A percentile compares a stretch with the other conserved stretches of the same genome.
Evolutionary conservation across 257 asterid species (phyloP).

Genomic region (Anisodus tanguticus): DNA sequence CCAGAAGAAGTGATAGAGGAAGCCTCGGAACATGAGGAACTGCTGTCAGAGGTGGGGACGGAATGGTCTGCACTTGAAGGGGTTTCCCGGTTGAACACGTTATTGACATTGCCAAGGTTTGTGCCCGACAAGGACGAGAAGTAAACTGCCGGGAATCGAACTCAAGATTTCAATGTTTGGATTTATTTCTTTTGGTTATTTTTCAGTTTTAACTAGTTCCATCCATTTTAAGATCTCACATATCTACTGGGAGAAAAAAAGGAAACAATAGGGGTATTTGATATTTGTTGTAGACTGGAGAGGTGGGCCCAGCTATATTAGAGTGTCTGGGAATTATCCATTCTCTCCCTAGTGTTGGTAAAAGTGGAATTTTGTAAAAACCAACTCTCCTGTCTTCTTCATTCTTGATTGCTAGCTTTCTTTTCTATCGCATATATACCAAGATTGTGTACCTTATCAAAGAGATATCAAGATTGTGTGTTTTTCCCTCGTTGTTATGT

Average conservation of each 20-base stretch:
- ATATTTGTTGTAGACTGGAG: slow-evolving; percentile 44
- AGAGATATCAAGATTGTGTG: slow-evolving; percentile 20
- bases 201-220: background rate
- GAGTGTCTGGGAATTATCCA: slow-evolving; percentile 59
- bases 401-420: slow-evolving; percentile 16
- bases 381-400: slow-evolving; percentile 43
- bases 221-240: slow-evolving; percentile 36
- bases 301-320: slow-evolving; percentile 65
- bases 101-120: slow-evolving; percentile 74
- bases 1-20: slow-evolving; percentile 39
- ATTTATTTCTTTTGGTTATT: slow-evolving; percentile 27
- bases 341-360: slow-evolving; percentile 46
- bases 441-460: slow-evolving; percentile 30
- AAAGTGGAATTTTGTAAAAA: slow-evolving; percentile 55
- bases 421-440: slow-evolving; percentile 3
- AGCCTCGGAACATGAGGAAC: slow-evolving; percentile 46
- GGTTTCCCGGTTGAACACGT: slow-evolving; percentile 72
- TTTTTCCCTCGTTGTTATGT: slow-evolving; percentile 5
- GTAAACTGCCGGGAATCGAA: slow-evolving; percentile 48
- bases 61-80: slow-evolving; percentile 85
- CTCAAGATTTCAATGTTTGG: slow-evolving; percentile 33
- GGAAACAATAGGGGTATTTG: slow-evolving; percentile 33
- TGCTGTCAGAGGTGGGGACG: slow-evolving; percentile 42
- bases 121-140: slow-evolving; percentile 56
- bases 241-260: slow-evolving; percentile 32